phyloP scores from a whole-genome alignment of 2,329 filamentous ascomycete genomes.

The Diaporthe sp. region DNA sequence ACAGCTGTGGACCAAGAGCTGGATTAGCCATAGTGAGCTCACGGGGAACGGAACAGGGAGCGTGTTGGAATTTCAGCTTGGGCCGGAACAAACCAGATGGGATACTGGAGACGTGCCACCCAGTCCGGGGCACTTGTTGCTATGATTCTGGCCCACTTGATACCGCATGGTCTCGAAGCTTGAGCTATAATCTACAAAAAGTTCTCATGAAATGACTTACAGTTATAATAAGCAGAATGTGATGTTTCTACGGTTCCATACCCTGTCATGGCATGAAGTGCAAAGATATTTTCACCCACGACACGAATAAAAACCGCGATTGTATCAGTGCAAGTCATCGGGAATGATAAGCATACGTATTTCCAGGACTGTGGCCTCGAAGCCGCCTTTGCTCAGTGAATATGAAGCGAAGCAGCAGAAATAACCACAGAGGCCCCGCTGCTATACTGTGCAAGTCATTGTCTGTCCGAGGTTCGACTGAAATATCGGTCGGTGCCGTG shows the following conservation, averaged over 20 bases:
- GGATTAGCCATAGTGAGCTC: slow-evolving; percentile 64
- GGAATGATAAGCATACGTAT: not conserved
- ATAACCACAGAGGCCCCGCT: too few species aligned
- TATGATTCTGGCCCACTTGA: not conserved
- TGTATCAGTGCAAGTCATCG: not conserved
- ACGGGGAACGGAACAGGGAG: slow-evolving; percentile 9
- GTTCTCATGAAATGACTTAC: not conserved
- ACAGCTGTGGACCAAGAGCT: slow-evolving; percentile 70
- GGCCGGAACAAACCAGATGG: not conserved
- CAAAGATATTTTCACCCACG: not conserved
- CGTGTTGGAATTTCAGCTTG: slow-evolving; percentile 14
- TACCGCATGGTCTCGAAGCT: not conserved
- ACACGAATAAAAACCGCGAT: not conserved
- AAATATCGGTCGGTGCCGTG: too few species aligned
- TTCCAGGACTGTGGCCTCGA: not conserved
- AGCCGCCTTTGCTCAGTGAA: too few species aligned
- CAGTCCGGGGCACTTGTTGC: not conserved
- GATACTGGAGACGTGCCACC: slow-evolving; percentile 13
- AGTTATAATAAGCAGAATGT: not conserved
- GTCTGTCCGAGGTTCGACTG: too few species aligned
- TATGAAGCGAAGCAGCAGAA: too few species aligned
- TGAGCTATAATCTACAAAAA: not conserved
- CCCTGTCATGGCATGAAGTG: not conserved
- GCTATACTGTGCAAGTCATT: too few species aligned
- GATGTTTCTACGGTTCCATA: not conserved